phyloP scores from a whole-genome alignment of 768 basidiomycete species.

The Lactarius akahatsu region DNA sequence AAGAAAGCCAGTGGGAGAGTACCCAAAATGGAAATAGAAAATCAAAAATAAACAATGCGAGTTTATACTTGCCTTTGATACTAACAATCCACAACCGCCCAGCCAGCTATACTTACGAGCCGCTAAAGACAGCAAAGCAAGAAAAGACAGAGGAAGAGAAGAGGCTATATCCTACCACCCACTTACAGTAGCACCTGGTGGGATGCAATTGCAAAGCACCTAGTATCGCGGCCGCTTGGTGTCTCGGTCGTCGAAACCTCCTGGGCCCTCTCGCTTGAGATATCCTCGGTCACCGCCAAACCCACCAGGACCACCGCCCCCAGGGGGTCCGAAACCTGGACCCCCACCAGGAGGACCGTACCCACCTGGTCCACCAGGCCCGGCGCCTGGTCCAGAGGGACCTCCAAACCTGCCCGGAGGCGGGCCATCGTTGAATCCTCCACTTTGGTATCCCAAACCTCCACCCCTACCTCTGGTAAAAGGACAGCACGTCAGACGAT shows the following conservation, averaged over 20 bases:
- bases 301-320: constrained; percentile 38
- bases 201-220: constrained; percentile 13
- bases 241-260: constrained; percentile 75
- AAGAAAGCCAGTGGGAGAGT: neutral
- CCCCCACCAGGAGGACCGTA: constrained; percentile 43
- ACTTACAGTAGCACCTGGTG: constrained; percentile 17
- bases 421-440: constrained; percentile 35
- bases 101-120: constrained; percentile 23
- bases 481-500: neutral
- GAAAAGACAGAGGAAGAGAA: constrained; percentile 18
- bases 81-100: constrained; percentile 14
- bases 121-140: constrained; percentile 14
- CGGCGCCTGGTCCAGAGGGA: constrained; percentile 41
- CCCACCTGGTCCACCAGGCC: constrained; percentile 45
- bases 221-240: constrained; percentile 78
- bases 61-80: constrained; percentile 27
- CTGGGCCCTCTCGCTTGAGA: constrained; percentile 74
- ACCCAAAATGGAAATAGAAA: constrained; percentile 8
- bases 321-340: constrained; percentile 30
- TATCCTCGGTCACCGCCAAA: constrained; percentile 52
- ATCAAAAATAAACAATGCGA: constrained; percentile 16
- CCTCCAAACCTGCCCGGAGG: constrained; percentile 43
- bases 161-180: constrained; percentile 29
- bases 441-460: constrained; percentile 30
- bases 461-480: constrained; percentile 28